A percentile compares a stretch with the other conserved stretches of the same genome.
These are phyloP conservation scores for Pythium vanterpoolii DNA, from an alignment of 352 stramenopile species.

Conservation along the genomic window DNA sequence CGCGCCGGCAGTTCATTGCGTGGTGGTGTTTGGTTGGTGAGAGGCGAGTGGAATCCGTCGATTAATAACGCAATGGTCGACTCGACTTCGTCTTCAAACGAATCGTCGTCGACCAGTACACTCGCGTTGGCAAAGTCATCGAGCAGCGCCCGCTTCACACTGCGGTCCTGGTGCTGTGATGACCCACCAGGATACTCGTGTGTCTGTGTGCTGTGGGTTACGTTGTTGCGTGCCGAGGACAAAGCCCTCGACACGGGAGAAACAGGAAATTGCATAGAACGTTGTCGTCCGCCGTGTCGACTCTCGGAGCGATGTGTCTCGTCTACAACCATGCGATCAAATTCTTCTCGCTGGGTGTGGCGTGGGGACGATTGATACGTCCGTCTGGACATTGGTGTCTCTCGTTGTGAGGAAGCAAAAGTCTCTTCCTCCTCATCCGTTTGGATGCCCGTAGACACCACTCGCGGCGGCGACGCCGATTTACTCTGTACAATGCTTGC, in stretches of 20 bases:
- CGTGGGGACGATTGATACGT: neutral
- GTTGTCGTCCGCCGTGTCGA: neutral
- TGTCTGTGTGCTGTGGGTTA: neutral
- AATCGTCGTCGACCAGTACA: conserved; percentile 14
- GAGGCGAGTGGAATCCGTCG: conserved; percentile 5
- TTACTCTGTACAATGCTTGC: conserved; percentile 17
- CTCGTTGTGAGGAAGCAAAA: neutral
- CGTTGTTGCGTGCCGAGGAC: neutral
- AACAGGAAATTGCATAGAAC: neutral
- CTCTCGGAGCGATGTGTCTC: neutral
- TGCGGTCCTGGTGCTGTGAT: neutral
- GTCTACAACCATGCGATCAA: conserved; percentile 2
- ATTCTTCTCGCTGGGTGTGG: neutral
- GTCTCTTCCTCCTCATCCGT: neutral
- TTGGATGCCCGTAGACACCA: conserved; percentile 15
- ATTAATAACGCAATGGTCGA: conserved; percentile 16
- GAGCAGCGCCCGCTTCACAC: conserved; percentile 17
- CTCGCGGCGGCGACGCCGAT: neutral
- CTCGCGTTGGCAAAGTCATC: conserved; percentile 19
- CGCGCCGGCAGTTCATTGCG: neutral
- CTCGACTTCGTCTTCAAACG: conserved; percentile 26
- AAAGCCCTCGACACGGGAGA: neutral
- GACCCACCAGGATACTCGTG: neutral
- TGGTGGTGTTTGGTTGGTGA: neutral
- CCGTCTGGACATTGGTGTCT: neutral